Percentiles rank a stretch among this genome's conserved stretches.
phyloP scores from a whole-genome alignment of 148 eudicot species.

The Diospyros lotus region DNA sequence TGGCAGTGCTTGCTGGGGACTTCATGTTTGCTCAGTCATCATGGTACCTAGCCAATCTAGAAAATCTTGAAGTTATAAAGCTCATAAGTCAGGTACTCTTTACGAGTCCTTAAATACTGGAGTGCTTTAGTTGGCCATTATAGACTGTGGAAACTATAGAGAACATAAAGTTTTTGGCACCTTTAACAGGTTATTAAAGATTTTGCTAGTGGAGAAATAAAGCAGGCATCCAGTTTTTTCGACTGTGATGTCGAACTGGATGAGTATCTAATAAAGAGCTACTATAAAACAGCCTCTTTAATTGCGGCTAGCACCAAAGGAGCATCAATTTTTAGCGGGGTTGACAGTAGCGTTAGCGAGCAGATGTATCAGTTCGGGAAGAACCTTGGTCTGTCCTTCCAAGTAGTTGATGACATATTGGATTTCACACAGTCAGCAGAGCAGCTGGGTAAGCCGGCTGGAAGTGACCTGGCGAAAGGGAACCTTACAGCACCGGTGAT shows the following conservation, averaged over 20 bases:
- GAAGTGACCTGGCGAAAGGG: slow-evolving; percentile 82
- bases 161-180: background rate
- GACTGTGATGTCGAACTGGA: slow-evolving; percentile 76
- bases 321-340: slow-evolving; percentile 81
- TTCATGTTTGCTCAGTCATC: slow-evolving; percentile 99
- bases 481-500: slow-evolving; percentile 90
- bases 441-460: slow-evolving; percentile 93
- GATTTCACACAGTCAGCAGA: slow-evolving; percentile 89
- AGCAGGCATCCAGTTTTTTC: slow-evolving; percentile 85
- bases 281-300: slow-evolving; percentile 89
- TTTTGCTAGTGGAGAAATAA: slow-evolving; percentile 94
- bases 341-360: slow-evolving; percentile 44
- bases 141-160: background rate
- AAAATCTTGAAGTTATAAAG: slow-evolving; percentile 88
- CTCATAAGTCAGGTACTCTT: slow-evolving; percentile 82
- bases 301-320: slow-evolving; percentile 95
- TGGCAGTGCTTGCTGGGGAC: slow-evolving; percentile 94
- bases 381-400: slow-evolving; percentile 88
- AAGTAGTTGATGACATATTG: slow-evolving; percentile 83
- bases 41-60: slow-evolving; percentile 96
- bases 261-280: slow-evolving; percentile 83
- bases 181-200: slow-evolving; percentile 84
- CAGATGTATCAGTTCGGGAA: slow-evolving; percentile 82
- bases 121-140: background rate
- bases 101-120: background rate